Evolutionary conservation across 2,329 filamentous ascomycete genomes (phyloP), one percentile per base, ranked within the genome.

Genomic region (Epichloe elymi): DNA sequence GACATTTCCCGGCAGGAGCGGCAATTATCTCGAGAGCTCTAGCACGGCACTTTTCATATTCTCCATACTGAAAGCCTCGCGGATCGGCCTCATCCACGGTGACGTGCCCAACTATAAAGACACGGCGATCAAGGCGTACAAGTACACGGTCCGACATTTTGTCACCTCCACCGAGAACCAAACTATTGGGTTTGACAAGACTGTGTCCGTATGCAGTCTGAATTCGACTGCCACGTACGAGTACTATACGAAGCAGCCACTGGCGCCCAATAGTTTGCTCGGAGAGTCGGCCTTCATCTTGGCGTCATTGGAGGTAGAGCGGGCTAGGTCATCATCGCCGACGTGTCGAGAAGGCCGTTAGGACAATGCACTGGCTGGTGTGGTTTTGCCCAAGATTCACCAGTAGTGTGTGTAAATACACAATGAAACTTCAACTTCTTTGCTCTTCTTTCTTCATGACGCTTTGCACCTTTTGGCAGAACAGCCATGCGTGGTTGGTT

Each of bases 1-100:
- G 5, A 49, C 48, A 5, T 26, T 81, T 71, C 71, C 71, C 56
- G 67, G 71, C 51, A 62, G 68, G 26, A 72, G 69, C 44, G 76
- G 76, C 2, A 82, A 83, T 61, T 83, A 78, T 60, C 74, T 82
- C 46, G 76, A 83, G 64, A 76, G 74, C 36, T 79, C 76, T 35
- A 78, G 72, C 7, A 74, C 74, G 2, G 77, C 76, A 3, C 78
- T 82, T 73, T 81, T 80, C 56, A 67, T 70, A 0, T 78, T 75
- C 50, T 61, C n/a, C 43, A 12, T 49, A 7, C 46, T 67, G 6
- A 55, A 59, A 35, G 51, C 45, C 5, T 11, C 40, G 7, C 50
- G 55, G 5, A 50, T 51, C 8, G 50, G 55, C 5, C 43, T 55
- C 7, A 14, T 56, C 4, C 5, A 15, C 10, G 17, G 38, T 8